Evolutionary conservation across 2,329 filamentous ascomycete species (phyloP), one percentile per base, ranked within the genome.

Genomic region (Neofusicoccum ribis): DNA sequence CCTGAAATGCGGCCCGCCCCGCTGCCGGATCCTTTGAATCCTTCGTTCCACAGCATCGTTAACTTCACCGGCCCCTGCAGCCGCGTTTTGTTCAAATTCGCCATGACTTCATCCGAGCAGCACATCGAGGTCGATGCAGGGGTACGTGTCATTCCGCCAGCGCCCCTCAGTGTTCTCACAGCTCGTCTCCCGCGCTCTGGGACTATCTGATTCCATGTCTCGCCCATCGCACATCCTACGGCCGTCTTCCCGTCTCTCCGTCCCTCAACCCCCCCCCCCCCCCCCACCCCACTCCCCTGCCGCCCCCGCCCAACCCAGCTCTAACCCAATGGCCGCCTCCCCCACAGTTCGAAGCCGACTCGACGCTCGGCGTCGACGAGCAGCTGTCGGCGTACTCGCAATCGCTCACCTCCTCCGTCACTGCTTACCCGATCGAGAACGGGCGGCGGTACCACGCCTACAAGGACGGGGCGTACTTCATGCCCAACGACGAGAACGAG

Each of bases 401-500:
- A 36, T 65, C 64, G 9, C 47, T 65, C 23, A 47, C 46, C 9
- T 65, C 64, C 9, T 68, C 67, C 58, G 66, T 70, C 20, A 67
- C 65, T 0, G 59, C 61, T n/a, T 71, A 70, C 56, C 65, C 67
- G 14, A 60, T 67, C 64, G 70, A 73, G 49, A 70, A 73, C 50
- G 72, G 72, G 14, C 68, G 72, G 23, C 69, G 72, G 8, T 74
- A 73, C 61, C 71, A 73, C 63, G 69, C 70, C 14, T 72, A 70
- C 68, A 68, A 68, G 44, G 64, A 67, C 17, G 70, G 67, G 76
- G 68, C 56, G 11, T 65, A 65, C 41, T 76, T 78, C 64, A 71
- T 77, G 36, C 64, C 64, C n/a, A 65, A 65, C 56, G 52, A 51
- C 17, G 58, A 78, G 75, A 69, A 72, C 39, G 77, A 77, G 68